A percentile compares a stretch with the other conserved stretches of the same genome.
These are phyloP conservation scores for Dicorynia guianensis DNA, from an alignment of 306 rosid species.

Conservation along the genomic window DNA sequence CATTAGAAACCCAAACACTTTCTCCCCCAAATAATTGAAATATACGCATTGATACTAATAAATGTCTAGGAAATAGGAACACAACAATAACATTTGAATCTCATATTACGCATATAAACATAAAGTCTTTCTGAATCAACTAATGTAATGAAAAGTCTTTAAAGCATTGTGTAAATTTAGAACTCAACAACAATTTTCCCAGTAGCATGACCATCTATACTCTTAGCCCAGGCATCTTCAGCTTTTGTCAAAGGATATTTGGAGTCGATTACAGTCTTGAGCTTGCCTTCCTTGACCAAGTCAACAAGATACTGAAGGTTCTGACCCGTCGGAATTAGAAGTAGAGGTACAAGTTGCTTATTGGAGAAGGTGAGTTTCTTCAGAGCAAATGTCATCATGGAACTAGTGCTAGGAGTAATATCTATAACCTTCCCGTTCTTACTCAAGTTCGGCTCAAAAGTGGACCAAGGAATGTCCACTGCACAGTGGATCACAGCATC, in stretches of 20 bases:
- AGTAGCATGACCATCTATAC: conserved; percentile 82
- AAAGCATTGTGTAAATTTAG: conserved; percentile 33
- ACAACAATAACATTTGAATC: background rate
- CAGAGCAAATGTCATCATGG: conserved; percentile 52
- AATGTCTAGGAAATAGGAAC: background rate
- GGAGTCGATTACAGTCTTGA: conserved; percentile 71
- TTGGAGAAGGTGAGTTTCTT: conserved; percentile 71
- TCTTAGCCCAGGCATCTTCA: conserved; percentile 77
- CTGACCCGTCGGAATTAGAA: conserved; percentile 50
- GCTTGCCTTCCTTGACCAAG: conserved; percentile 77
- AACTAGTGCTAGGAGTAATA: conserved; percentile 50
- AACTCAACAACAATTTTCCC: conserved; percentile 81
- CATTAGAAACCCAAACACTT: too few relatives aligned
- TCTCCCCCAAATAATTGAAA: too few relatives aligned
- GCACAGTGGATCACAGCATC: conserved; percentile 75
- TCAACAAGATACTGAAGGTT: conserved; percentile 64
- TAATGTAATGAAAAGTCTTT: background rate
- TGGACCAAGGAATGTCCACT: conserved; percentile 66
- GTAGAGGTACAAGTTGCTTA: conserved; percentile 69
- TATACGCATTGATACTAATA: background rate
- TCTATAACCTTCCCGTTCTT: conserved; percentile 71
- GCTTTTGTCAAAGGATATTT: conserved; percentile 64
- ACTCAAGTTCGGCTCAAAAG: conserved; percentile 72
- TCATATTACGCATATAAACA: background rate
- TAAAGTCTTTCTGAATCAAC: background rate